Evolutionary conservation across 2,329 filamentous ascomycete genomes (phyloP).

Genomic region (Didymella lethalis): DNA sequence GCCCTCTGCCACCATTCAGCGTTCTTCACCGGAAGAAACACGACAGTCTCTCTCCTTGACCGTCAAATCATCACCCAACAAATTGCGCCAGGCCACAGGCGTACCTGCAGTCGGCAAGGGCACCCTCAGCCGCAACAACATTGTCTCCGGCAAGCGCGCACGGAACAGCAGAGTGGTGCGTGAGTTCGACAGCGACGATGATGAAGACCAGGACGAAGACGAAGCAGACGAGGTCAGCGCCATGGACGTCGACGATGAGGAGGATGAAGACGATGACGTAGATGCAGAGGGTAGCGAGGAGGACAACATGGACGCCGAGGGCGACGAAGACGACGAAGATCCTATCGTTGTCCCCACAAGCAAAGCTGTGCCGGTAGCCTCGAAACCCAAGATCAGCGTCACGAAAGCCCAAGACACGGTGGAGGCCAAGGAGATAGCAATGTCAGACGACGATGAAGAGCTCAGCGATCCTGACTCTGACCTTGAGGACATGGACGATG

Average conservation of each 20-base stretch:
- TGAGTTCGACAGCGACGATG: slow-evolving; percentile 54
- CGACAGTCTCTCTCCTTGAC: slow-evolving; percentile 58
- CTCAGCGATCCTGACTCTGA: slow-evolving; percentile 52
- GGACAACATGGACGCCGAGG: slow-evolving; percentile 49
- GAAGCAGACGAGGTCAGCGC: slow-evolving; percentile 52
- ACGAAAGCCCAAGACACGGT: slow-evolving; percentile 51
- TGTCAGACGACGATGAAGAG: slow-evolving; percentile 58
- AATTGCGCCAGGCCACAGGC: slow-evolving; percentile 58
- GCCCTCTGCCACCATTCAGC: slow-evolving; percentile 49
- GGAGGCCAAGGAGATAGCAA: slow-evolving; percentile 60
- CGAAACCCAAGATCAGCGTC: slow-evolving; percentile 48
- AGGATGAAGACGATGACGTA: slow-evolving; percentile 50
- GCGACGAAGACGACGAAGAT: slow-evolving; percentile 51
- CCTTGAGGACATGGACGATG: slow-evolving; percentile 55
- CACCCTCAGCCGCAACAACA: slow-evolving; percentile 47
- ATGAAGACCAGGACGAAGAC: slow-evolving; percentile 52
- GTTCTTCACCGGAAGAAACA: slow-evolving; percentile 52
- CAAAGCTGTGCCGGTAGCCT: slow-evolving; percentile 34
- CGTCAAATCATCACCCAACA: slow-evolving; percentile 59
- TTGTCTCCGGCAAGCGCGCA: slow-evolving; percentile 50
- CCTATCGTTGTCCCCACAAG: slow-evolving; percentile 44
- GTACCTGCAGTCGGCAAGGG: slow-evolving; percentile 39
- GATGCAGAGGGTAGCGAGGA: slow-evolving; percentile 42
- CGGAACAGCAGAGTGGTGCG: slow-evolving; percentile 50
- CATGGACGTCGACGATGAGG: slow-evolving; percentile 53